Conservation (phyloP, 345 rosid species). For the Syzygium aromaticum region DNA sequence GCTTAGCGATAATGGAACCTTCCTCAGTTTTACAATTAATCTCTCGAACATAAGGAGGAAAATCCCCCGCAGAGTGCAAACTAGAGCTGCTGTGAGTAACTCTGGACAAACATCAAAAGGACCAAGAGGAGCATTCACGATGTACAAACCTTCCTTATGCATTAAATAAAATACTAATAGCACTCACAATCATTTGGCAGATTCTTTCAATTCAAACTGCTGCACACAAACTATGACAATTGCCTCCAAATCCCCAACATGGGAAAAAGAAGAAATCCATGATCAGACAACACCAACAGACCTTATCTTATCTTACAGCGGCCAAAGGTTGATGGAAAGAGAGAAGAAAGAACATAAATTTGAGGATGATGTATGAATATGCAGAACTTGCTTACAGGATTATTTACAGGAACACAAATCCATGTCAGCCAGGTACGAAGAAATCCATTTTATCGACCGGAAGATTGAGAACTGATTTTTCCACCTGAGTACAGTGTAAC, state of each 20-base stretch:
- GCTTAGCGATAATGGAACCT: background rate
- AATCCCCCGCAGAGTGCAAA: background rate
- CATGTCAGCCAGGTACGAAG: conserved; percentile 66
- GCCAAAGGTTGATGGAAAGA: background rate
- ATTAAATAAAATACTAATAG: background rate
- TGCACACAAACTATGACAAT: background rate
- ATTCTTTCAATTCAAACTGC: background rate
- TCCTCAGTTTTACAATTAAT: background rate
- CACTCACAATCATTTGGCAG: background rate
- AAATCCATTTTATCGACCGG: conserved; percentile 96
- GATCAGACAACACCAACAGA: background rate
- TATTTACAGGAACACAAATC: background rate
- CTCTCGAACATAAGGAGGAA: background rate
- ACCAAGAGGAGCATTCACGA: background rate
- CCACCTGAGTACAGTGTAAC: conserved; percentile 37
- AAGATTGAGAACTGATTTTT: conserved; percentile 69
- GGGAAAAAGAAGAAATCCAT: background rate
- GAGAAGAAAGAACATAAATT: background rate
- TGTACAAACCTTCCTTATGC: background rate
- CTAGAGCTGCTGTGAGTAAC: background rate
- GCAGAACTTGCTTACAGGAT: background rate
- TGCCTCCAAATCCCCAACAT: background rate
- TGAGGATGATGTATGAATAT: background rate
- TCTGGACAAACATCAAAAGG: background rate
- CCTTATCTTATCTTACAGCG: background rate